Percentiles rank a stretch among this genome's conserved stretches.
Conservation (phyloP, 129 eudicot species). For the Tagetes patula region DNA sequence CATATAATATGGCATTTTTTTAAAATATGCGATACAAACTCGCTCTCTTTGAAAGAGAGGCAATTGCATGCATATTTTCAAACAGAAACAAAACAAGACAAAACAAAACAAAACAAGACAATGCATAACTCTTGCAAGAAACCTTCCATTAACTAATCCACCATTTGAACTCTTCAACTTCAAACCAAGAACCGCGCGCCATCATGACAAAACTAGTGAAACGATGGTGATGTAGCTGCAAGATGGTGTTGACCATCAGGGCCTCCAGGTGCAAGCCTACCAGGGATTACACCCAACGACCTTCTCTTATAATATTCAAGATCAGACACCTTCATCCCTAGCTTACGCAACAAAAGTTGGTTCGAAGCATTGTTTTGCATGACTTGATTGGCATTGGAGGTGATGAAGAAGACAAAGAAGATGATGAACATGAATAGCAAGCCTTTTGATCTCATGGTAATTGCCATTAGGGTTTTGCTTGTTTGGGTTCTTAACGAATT, state of each 20-base stretch:
- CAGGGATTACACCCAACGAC: conserved; percentile 27
- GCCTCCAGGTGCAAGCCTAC: conserved; percentile 38
- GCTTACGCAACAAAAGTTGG: conserved; percentile 34
- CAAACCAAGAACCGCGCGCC: conserved; percentile 1
- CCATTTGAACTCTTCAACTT: conserved; percentile 20
- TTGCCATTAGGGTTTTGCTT: conserved; percentile 23
- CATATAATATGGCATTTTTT: neutral
- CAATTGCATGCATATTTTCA: neutral
- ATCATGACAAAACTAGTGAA: conserved; percentile 21
- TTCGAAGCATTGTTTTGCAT: conserved; percentile 19
- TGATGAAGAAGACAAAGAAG: conserved; percentile 9
- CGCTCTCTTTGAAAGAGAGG: conserved; percentile 18
- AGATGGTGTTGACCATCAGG: conserved; percentile 35
- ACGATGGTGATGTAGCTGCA: neutral
- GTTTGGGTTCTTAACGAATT: neutral
- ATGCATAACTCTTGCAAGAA: neutral
- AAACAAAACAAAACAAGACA: neutral
- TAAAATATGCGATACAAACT: neutral
- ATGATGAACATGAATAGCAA: conserved; percentile 23
- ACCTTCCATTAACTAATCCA: neutral
- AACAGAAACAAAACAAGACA: neutral
- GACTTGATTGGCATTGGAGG: conserved; percentile 23
- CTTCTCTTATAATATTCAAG: conserved; percentile 40
- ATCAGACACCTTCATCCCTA: conserved; percentile 33
- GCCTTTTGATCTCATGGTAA: conserved; percentile 18